phyloP scores from a whole-genome alignment of 2,329 filamentous ascomycete genomes.

The Zasmidium cellare region DNA sequence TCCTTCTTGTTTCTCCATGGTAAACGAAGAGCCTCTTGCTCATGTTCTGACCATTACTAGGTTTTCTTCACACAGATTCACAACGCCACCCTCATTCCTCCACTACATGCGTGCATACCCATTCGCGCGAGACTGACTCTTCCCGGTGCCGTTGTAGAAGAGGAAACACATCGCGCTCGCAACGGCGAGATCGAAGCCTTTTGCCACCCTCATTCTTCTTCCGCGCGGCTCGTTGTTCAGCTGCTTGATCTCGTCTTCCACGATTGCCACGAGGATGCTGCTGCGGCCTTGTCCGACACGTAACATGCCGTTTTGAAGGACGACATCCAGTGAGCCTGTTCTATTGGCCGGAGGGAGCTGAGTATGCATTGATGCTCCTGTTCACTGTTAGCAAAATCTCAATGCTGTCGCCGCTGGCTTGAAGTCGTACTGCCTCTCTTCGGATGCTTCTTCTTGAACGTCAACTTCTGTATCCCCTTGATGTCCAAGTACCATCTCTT shows the following conservation, averaged over 20 bases:
- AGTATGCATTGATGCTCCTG: no score
- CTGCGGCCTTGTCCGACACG: not conserved
- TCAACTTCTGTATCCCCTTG: not conserved
- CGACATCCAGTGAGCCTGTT: not conserved
- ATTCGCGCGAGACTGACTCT: not conserved
- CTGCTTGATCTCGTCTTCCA: not conserved
- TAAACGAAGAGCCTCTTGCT: no score
- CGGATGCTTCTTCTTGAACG: no score
- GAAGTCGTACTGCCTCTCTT: not conserved
- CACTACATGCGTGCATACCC: not conserved
- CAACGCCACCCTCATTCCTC: no score
- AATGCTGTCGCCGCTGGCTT: no score
- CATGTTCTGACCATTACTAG: no score
- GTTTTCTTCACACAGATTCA: no score
- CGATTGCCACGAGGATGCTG: not conserved
- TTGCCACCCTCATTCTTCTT: not conserved
- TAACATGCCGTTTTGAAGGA: not conserved
- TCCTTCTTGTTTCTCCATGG: no score
- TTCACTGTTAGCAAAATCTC: no score
- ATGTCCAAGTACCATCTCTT: not conserved
- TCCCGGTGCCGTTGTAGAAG: not conserved
- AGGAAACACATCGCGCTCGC: not conserved
- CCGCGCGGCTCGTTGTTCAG: not conserved
- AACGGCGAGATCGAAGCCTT: not conserved
- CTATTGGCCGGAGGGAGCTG: not conserved